Conservation (phyloP, 805 yeast species). For the Candida suzukii region DNA sequence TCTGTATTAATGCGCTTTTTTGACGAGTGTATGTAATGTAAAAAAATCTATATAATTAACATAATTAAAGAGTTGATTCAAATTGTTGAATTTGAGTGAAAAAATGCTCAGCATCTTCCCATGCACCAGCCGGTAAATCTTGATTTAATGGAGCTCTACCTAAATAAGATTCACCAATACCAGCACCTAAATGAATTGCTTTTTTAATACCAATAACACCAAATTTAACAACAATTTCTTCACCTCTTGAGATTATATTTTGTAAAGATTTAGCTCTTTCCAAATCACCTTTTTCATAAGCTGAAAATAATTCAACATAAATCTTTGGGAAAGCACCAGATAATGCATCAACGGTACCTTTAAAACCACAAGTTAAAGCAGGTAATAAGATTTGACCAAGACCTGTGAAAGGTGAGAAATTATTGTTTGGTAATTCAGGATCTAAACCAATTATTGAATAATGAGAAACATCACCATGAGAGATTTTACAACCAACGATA, state of each 20-base stretch:
- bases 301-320: constrained; percentile 33
- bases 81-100: constrained; percentile 6
- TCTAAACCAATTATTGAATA: constrained; percentile 38
- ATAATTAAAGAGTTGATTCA: constrained; percentile 7
- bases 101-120: constrained; percentile 15
- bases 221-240: constrained; percentile 33
- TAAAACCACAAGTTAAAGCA: constrained; percentile 36
- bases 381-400: constrained; percentile 46
- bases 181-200: constrained; percentile 30
- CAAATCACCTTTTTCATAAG: constrained; percentile 31
- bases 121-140: constrained; percentile 24
- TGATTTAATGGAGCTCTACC: constrained; percentile 43
- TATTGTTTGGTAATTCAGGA: constrained; percentile 29
- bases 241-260: constrained; percentile 35
- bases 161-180: constrained; percentile 34
- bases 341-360: constrained; percentile 47
- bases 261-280: constrained; percentile 37
- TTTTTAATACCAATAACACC: constrained; percentile 45
- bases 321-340: constrained; percentile 47
- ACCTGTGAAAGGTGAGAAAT: constrained; percentile 41
- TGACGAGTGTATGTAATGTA: no score
- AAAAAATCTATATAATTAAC: no score
- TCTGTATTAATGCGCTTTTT: no score
- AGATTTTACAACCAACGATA: constrained; percentile 45
- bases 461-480: constrained; percentile 43